phyloP scores from a whole-genome alignment of 1,284 basidiomycete genomes.

The Singerocomus inundabilis region DNA sequence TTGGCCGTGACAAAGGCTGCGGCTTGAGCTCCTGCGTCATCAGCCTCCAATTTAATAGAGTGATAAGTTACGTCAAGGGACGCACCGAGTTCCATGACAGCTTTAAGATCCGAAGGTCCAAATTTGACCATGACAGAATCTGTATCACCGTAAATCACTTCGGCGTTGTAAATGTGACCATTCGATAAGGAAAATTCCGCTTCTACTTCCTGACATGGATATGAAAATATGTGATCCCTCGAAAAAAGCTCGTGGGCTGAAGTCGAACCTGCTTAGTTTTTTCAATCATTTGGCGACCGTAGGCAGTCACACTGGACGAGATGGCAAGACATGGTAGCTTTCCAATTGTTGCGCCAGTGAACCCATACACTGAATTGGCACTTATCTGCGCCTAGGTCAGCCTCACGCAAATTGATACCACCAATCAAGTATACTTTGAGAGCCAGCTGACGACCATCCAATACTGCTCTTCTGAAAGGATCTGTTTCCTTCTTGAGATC shows the following conservation, averaged over 20 bases:
- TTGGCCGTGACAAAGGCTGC: conserved; percentile 90
- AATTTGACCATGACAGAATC: conserved; percentile 98
- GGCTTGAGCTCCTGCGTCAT: conserved; percentile 78
- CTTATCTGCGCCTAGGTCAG: conserved; percentile 62
- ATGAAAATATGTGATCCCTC: not conserved
- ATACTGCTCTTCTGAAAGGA: conserved; percentile 90
- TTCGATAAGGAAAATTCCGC: conserved; percentile 83
- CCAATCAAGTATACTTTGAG: conserved; percentile 63
- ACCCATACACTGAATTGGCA: conserved; percentile 97
- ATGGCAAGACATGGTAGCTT: conserved; percentile 93
- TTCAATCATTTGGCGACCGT: conserved; percentile 97
- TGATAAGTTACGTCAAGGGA: not conserved
- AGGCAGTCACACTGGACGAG: conserved; percentile 90
- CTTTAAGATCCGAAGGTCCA: conserved; percentile 80
- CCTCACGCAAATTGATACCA: not conserved
- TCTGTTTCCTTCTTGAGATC: conserved; percentile 95
- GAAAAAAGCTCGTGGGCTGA: not conserved
- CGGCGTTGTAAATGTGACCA: conserved; percentile 82
- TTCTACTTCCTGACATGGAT: conserved; percentile 72
- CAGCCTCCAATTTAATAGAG: not conserved
- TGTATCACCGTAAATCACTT: conserved; percentile 95
- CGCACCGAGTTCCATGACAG: conserved; percentile 86
- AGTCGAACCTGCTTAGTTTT: conserved; percentile 77
- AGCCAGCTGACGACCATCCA: conserved; percentile 93
- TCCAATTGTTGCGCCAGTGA: conserved; percentile 93